Evolutionary conservation across 257 asterid species (phyloP), one percentile per base, ranked within the genome.

Genomic region (Asclepias syriaca): DNA sequence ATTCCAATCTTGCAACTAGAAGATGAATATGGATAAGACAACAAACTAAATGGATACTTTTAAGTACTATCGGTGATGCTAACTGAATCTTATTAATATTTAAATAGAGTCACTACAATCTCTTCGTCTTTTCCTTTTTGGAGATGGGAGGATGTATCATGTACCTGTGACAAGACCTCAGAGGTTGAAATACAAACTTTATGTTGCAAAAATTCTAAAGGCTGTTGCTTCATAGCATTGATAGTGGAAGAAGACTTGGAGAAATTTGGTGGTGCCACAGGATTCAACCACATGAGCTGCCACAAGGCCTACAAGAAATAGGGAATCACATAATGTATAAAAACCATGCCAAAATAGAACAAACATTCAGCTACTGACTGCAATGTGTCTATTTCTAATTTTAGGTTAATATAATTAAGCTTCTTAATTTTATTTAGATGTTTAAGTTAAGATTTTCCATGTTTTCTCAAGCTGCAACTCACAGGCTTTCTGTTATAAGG

Each of bases 1-100:
- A 76, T 95, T 95, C 99, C 99, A 95, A 78, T 92, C 97, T 90
- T 95, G 98, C 86, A 95, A 81, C 99, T 95, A 77, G 63, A 84
- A 67, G 57, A 66, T 68, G 68, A 60, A 68, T 13, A 19, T 51
- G 72, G 34, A 75, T 75, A 18, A 82, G 74, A 71, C 21, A 14
- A 6, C 8, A 3, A 16, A 39, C 5, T 5, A 51, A 34, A 18
- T 39, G 34, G 59, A 48, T 2, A 9, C 32, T n/a, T 37, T 2
- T 56, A 73, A 29, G 37, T n/a, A 27, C 37, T 13, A 32, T 32
- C 29, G 11, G 46, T 56, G 40, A 77, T 22, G 65, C 68, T 50
- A 67, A 21, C 51, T n/a, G 43, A 72, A 14, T 72, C 22, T 45
- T 45, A 51, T 39, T 64, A 69, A 21, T 54, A 73, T 65, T 56